Evolutionary conservation across 495 filamentous ascomycete genomes (phyloP), one percentile per base, ranked within the genome.

Genomic region (Penicillium pulvis): DNA sequence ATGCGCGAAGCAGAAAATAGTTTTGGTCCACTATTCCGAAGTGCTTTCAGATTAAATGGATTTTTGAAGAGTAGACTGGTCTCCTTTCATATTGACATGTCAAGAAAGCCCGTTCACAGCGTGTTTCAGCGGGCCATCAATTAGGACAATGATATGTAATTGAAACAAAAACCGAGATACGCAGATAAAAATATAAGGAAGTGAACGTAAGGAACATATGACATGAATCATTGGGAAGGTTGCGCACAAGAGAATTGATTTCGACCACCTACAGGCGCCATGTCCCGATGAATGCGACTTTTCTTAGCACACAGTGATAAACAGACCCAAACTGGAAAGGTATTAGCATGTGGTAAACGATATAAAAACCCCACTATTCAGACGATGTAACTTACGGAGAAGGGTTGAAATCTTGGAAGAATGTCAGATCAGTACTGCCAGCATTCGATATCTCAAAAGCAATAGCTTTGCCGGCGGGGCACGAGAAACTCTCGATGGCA

Each of bases 361-460:
- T 7, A 24, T 10, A 16, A 45, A 26, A 16, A 28, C 3, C 2
- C 2, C 3, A 8, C 2, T 7, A 39, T 31, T 17, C 12, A 24
- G 4, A 28, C 3, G 8, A 24, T 9, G 3, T 46, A 39, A 75
- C 75, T 67, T 71, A 77, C 63, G 87, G 83, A 43, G 75, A 72
- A 17, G 82, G 82, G 59, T 82, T 84, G 56, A 67, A 85, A 63
- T 88, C 82, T 67, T 91, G 76, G 66, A 86, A 85, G 62, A 82
- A 90, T 41, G 83, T 69, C 9, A 90, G 64, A 39, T 77, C 66
- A 16, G 84, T 80, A 50, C 68, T 73, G 30, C 80, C 82, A 33
- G 75, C 73, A 12, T 73, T 75, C 62, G 76, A 83, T 55, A 87
- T 71, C 68, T 82, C 72, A 55, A 78, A 83, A 4, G 69, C 70